phyloP scores from a whole-genome alignment of 2,329 filamentous ascomycete species.

The Sporothrix phasma region DNA sequence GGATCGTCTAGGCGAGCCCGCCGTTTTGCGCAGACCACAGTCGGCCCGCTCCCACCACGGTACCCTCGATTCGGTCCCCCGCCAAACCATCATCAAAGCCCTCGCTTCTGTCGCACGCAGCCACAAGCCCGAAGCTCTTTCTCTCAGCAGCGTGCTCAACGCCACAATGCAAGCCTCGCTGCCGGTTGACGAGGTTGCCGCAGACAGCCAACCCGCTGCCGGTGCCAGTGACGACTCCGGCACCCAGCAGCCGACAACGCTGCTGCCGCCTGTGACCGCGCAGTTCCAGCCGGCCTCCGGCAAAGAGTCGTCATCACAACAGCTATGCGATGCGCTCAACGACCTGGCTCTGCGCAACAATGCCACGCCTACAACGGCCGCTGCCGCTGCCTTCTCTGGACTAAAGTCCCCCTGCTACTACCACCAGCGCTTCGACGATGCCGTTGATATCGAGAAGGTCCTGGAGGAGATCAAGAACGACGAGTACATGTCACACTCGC shows the following conservation, averaged over 20 bases:
- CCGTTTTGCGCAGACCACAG: slow-evolving; percentile 13
- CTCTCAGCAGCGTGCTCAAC: slow-evolving; percentile 50
- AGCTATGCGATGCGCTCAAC: slow-evolving; percentile 52
- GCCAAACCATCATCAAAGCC: slow-evolving; percentile 75
- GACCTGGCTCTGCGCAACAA: slow-evolving; percentile 36
- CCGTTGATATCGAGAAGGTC: slow-evolving; percentile 88
- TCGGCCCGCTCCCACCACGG: slow-evolving; percentile 23
- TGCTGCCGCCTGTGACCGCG: neutral
- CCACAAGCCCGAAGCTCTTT: slow-evolving; percentile 53
- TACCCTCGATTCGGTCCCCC: slow-evolving; percentile 59
- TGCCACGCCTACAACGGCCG: slow-evolving; percentile 32
- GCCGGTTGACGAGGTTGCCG: slow-evolving; percentile 24
- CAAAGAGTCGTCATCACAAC: slow-evolving; percentile 38
- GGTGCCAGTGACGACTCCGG: slow-evolving; percentile 26
- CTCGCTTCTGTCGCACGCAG: slow-evolving; percentile 56
- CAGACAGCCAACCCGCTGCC: neutral
- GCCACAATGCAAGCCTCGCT: slow-evolving; percentile 22
- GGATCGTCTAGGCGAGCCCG: slow-evolving; percentile 8
- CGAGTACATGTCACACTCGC: slow-evolving; percentile 85
- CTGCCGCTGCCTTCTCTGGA: slow-evolving; percentile 44
- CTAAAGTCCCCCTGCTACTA: slow-evolving; percentile 95
- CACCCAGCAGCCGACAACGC: neutral
- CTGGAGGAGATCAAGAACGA: slow-evolving; percentile 87
- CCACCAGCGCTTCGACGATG: slow-evolving; percentile 92
- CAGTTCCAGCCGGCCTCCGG: neutral